Percentiles rank a stretch among this genome's conserved stretches.
Conservation (phyloP, 805 yeast genomes). For the Yarrowia hollandica region DNA sequence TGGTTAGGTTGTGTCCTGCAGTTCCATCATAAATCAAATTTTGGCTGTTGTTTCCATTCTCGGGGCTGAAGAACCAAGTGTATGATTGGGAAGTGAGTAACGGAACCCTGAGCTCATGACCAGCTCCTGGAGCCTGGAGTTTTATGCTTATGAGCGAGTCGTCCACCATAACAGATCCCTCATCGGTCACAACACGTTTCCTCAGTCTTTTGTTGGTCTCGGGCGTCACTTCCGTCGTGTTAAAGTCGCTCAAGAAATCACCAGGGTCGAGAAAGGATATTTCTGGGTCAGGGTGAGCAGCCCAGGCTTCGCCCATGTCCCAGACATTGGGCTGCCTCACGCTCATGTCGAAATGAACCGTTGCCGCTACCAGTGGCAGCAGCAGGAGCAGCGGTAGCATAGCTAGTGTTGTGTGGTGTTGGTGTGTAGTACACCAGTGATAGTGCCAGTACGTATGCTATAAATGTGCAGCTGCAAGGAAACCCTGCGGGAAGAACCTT, state of each 20-base stretch:
- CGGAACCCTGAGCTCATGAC: neutral
- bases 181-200: constrained; percentile 16
- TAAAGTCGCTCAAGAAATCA: neutral
- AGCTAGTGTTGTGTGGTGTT: neutral
- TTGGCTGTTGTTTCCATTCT: neutral
- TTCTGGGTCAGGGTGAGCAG: neutral
- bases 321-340: constrained; percentile 8
- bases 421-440: too few species aligned
- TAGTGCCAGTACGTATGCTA: too few species aligned
- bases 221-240: neutral
- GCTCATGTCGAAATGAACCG: constrained; percentile 11
- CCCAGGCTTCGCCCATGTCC: constrained; percentile 14
- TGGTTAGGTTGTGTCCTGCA: neutral
- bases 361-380: constrained; percentile 15
- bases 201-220: neutral
- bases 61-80: constrained; percentile 11
- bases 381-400: neutral
- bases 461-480: too few species aligned
- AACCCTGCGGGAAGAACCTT: too few species aligned
- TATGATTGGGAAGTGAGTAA: neutral
- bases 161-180: neutral
- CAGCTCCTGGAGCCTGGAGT: constrained; percentile 6
- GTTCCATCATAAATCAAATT: neutral
- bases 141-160: neutral
- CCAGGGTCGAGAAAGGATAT: neutral